phyloP scores from a whole-genome alignment of 495 filamentous ascomycete species.

The Evansstolkia leycettana region DNA sequence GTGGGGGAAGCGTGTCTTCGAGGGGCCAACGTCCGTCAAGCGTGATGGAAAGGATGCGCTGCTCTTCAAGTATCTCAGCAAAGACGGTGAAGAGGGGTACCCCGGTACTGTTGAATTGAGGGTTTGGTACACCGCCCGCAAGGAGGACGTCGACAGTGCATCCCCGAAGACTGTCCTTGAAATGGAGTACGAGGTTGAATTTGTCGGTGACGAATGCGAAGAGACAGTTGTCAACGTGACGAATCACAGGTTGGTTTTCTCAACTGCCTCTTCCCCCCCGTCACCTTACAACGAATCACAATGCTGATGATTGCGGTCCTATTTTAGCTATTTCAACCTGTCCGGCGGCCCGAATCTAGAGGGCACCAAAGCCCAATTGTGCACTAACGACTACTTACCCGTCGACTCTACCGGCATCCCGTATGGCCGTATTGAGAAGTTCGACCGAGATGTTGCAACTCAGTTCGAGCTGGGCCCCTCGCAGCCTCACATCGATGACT shows the following conservation, averaged over 20 bases:
- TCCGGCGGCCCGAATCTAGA: conserved; percentile 51
- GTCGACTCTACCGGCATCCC: conserved; percentile 62
- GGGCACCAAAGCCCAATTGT: conserved; percentile 62
- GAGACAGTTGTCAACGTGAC: conserved; percentile 88
- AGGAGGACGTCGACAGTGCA: conserved; percentile 41
- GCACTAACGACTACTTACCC: conserved; percentile 60
- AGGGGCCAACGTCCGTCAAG: conserved; percentile 56
- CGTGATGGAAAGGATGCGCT: conserved; percentile 62
- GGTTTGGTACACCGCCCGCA: conserved; percentile 66
- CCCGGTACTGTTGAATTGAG: conserved; percentile 70
- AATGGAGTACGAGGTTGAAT: conserved; percentile 80
- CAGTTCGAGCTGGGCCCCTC: conserved; percentile 55
- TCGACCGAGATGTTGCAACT: conserved; percentile 41
- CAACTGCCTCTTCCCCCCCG: conserved; percentile 38
- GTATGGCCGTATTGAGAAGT: conserved; percentile 27
- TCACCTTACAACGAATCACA: background rate
- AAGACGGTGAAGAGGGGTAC: conserved; percentile 73
- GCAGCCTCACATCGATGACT: conserved; percentile 75
- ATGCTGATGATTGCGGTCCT: conserved; percentile 11
- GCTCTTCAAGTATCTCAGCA: conserved; percentile 59
- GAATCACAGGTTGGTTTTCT: conserved; percentile 76
- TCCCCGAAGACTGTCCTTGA: conserved; percentile 50
- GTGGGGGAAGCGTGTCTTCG: conserved; percentile 77
- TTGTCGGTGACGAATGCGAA: conserved; percentile 60
- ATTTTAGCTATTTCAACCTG: conserved; percentile 84